phyloP scores from a whole-genome alignment of 768 basidiomycete genomes.

The Candolleomyces eurysporus region DNA sequence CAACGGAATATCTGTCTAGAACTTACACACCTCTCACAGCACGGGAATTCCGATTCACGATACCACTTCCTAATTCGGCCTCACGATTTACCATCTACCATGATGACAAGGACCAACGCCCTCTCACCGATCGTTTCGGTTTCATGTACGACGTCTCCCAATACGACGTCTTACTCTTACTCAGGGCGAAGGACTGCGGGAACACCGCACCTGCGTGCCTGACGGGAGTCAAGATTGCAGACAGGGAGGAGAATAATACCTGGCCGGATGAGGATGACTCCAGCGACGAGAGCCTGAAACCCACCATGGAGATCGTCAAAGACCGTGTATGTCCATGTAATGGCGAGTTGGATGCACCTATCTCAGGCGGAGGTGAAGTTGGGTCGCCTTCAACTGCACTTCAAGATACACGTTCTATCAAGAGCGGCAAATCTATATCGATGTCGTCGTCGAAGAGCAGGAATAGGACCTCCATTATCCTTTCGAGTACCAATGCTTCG shows the following conservation, averaged over 20 bases:
- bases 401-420: slow-evolving; percentile 20
- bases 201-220: slow-evolving; percentile 81
- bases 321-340: slow-evolving; percentile 41
- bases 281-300: slow-evolving; percentile 25
- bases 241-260: slow-evolving; percentile 73
- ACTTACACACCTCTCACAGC: slow-evolving; percentile 73
- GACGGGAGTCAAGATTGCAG: slow-evolving; percentile 86
- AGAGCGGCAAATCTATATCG: slow-evolving; percentile 37
- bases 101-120: slow-evolving; percentile 51
- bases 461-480: slow-evolving; percentile 41
- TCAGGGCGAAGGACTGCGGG: slow-evolving; percentile 68
- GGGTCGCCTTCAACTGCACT: neutral
- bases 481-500: slow-evolving; percentile 17
- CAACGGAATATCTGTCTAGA: slow-evolving; percentile 79
- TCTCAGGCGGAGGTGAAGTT: slow-evolving; percentile 13
- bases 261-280: slow-evolving; percentile 70
- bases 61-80: slow-evolving; percentile 56
- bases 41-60: slow-evolving; percentile 70
- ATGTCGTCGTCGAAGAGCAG: slow-evolving; percentile 49
- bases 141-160: slow-evolving; percentile 86
- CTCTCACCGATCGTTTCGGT: slow-evolving; percentile 83
- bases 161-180: slow-evolving; percentile 76
- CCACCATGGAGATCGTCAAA: slow-evolving; percentile 45
- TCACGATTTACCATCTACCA: slow-evolving; percentile 52
- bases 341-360: slow-evolving; percentile 27